Evolutionary conservation across 495 filamentous ascomycete genomes (phyloP).

Genomic region (Tuber brumale): DNA sequence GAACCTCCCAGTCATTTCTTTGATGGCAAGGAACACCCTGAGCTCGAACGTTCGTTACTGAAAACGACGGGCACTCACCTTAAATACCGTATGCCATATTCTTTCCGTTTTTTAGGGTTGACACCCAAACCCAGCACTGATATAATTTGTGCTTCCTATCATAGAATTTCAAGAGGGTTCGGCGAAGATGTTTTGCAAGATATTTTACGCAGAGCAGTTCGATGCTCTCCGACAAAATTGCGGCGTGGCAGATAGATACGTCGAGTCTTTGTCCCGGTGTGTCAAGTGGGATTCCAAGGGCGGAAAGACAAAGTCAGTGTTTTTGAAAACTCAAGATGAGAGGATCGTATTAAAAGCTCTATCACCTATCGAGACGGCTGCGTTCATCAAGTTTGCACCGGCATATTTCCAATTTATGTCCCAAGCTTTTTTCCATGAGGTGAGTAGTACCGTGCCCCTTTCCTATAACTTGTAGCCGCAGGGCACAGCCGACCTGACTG

Average conservation of each 20-base stretch:
- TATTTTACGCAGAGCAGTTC: constrained; percentile 97
- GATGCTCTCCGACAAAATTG: constrained; percentile 90
- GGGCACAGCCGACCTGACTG: not conserved
- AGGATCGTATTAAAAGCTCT: constrained; percentile 84
- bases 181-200: constrained; percentile 92
- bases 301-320: constrained; percentile 96
- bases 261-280: constrained; percentile 90
- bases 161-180: constrained; percentile 74
- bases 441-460: constrained; percentile 10
- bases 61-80: constrained; percentile 81
- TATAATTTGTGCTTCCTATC: not conserved
- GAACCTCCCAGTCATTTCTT: constrained; percentile 29
- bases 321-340: constrained; percentile 92
- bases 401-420: constrained; percentile 97
- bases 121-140: not conserved
- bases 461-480: not conserved
- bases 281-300: constrained; percentile 98
- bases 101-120: not conserved
- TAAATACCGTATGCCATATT: constrained; percentile 56
- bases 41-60: constrained; percentile 70
- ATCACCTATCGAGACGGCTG: constrained; percentile 80
- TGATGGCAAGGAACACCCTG: constrained; percentile 47
- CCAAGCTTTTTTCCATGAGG: constrained; percentile 86
- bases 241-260: constrained; percentile 84
- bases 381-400: constrained; percentile 89